Evolutionary conservation across 805 yeast genomes (phyloP).

Genomic region (Tetrapisispora arboricola): DNA sequence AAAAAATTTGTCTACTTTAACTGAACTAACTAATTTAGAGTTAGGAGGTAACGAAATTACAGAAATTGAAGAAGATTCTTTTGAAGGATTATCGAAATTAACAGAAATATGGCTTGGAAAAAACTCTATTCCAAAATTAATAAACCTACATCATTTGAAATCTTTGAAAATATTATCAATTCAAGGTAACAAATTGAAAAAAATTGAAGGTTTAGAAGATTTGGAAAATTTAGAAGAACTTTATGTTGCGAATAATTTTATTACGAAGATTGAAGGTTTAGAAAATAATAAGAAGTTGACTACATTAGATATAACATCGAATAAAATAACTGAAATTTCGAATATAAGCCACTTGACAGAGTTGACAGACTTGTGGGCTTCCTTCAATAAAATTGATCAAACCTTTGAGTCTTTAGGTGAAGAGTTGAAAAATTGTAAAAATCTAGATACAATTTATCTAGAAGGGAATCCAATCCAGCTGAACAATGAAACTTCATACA

Average conservation of each 20-base stretch:
- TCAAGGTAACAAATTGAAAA: conserved; percentile 73
- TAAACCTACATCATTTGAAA: conserved; percentile 48
- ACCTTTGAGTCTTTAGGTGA: conserved; percentile 58
- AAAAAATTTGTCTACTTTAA: conserved; percentile 49
- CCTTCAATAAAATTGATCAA: conserved; percentile 55
- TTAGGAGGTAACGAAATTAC: conserved; percentile 75
- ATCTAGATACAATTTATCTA: conserved; percentile 79
- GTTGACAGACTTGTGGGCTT: conserved; percentile 93
- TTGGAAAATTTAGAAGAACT: conserved; percentile 70
- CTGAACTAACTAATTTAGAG: conserved; percentile 58
- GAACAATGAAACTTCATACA: conserved; percentile 65
- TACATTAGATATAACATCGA: conserved; percentile 75
- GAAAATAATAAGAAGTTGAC: conserved; percentile 57
- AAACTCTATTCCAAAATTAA: conserved; percentile 56
- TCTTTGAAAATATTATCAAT: conserved; percentile 72
- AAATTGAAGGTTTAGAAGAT: conserved; percentile 71
- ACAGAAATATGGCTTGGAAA: conserved; percentile 89
- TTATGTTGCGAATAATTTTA: conserved; percentile 78
- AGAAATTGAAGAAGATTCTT: conserved; percentile 33
- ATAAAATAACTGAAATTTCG: conserved; percentile 50
- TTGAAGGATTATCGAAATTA: conserved; percentile 45
- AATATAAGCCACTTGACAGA: conserved; percentile 52
- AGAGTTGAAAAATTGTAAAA: conserved; percentile 51
- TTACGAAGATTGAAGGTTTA: conserved; percentile 64
- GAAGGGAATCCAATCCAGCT: conserved; percentile 87